Conservation (phyloP, 306 rosid genomes). For the Begonia fuchsioides region DNA sequence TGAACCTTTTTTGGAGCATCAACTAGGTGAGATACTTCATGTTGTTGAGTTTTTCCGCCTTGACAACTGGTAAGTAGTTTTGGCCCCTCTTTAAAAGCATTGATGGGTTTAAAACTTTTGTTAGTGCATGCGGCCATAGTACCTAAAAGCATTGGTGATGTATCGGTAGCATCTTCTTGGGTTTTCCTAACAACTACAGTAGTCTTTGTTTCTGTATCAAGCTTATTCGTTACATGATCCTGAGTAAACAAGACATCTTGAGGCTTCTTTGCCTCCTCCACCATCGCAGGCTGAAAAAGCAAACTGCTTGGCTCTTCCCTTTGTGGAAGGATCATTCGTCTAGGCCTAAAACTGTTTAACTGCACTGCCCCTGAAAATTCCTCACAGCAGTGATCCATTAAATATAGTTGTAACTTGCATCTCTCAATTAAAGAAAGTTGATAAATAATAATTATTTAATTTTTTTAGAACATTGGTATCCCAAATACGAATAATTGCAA, state of each 20-base stretch:
- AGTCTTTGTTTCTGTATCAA: conserved; percentile 17
- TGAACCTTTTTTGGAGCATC: conserved; percentile 44
- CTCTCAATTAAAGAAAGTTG: too few relatives aligned
- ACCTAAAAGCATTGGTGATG: conserved; percentile 32
- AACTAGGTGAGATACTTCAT: conserved; percentile 24
- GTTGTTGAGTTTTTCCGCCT: conserved; percentile 21
- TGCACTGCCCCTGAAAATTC: conserved; percentile 30
- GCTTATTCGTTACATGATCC: conserved; percentile 20
- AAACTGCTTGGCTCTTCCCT: conserved; percentile 16
- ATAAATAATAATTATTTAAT: too few relatives aligned
- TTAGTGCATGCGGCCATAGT: conserved; percentile 27
- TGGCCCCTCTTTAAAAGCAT: conserved; percentile 20
- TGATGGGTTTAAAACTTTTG: conserved; percentile 14
- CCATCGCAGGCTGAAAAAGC: conserved; percentile 9
- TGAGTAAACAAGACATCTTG: conserved; percentile 16
- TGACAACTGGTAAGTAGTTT: conserved; percentile 14
- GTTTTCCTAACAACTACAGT: conserved; percentile 15
- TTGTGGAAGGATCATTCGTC: conserved; percentile 44
- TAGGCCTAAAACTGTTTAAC: conserved; percentile 44
- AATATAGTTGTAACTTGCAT: too few relatives aligned
- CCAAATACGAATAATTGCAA: too few relatives aligned
- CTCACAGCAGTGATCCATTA: neutral
- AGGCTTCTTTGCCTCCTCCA: conserved; percentile 11
- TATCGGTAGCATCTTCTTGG: conserved; percentile 32
- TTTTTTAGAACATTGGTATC: too few relatives aligned